Base-by-base conservation (phyloP, 768 basidiomycete genomes). In the Serpula lacrymans region DNA sequence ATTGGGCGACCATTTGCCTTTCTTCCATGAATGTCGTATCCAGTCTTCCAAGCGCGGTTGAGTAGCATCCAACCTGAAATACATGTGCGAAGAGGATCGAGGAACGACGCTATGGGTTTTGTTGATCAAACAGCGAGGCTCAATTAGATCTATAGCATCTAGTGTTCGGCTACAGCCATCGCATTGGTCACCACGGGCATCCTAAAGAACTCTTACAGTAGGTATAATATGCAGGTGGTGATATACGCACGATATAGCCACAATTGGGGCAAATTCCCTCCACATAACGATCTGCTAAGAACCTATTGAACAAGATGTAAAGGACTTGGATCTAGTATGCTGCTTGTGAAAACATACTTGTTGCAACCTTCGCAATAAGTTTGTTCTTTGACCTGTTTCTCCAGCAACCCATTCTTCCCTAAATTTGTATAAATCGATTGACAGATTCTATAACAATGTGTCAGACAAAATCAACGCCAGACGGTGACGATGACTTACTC, bases 231-330 rank as follows among this genome's bases (percentile, higher is more conserved):
- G 38, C 17, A 18, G 14, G 33, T 21, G 7, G 16, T 4, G 18
- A 22, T 17, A 11, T 10, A 54, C 75, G 50, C 45, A 88, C 88
- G 44, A 92, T 85, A 48, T 82, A 92, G 34, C 75, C 77, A 57
- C 96, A 98, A 63, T 96, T 76, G 1, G 96, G 96, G 58, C 96
- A 99, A 24, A 80, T 90, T n/a, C 96, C 96, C 63, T 98, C 95
- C 0, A 98, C 94, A 64, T 87, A 98, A 40, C 96, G 85, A 65
- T 99, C 96, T 14, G 96, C 96, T 25, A 99, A 67, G 68, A 96
- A 99, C 52, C 89, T 90, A 45, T 5, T 37, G 41, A 4, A 13
- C 24, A 25, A 47, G 47, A 34, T 42, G 45, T 45, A 23, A 34
- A 34, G 14, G 33, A 54, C 35, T 32, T 46, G 3, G 33, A 18